Base-by-base conservation (phyloP, 139 green algal species). In the Ettlia oleoabundans region DNA sequence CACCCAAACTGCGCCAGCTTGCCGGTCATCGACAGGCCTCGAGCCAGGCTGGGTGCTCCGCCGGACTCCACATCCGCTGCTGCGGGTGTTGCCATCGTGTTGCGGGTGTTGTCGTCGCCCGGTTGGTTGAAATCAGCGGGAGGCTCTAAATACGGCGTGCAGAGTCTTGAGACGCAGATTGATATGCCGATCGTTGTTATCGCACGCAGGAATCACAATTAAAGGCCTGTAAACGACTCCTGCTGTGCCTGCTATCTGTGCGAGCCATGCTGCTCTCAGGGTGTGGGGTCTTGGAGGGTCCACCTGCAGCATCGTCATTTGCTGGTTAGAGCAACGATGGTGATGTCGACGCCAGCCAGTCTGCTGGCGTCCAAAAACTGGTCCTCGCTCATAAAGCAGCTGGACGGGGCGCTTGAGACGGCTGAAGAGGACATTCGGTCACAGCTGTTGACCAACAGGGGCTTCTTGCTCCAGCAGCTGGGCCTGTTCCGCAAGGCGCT, bases 401-500 rank as follows among this genome's bases (percentile, higher is more conserved):
- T 69, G 4, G 73, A 80, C n/a, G 37, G 24, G n/a, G 73, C 35
- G 24, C 53, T 80, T 6, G 24, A 15, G 26, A 52, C 35, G 35
- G 52, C 73, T 33, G n/a, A 40, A 4, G 53, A 32, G 24, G 73
- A 35, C 37, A 52, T 28, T 38, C 26, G 35, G 33, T 26, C 13
- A 4, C 73, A 53, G 35, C 73, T 91, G 1, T 73, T 92, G 65
- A 71, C 82, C 13, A 96, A 96, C 47, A 86, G 90, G 1, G 93
- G 82, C 0, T 84, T 87, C 7, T 94, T 88, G 73, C 76, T 95
- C 38, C 87, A 95, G 24, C 83, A 85, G 32, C 76, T 96, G 32
- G 85, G 92, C 30, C 79, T 96, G 0, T 87, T 91, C 32, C 68
- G 93, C 5, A 95, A 96, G 82, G 93, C 93, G 2, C 66, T 95